Percentiles rank a stretch among this genome's conserved stretches.
Conservation (phyloP, 495 filamentous ascomycete genomes). For the Hyphodiscus hymeniophilus region DNA sequence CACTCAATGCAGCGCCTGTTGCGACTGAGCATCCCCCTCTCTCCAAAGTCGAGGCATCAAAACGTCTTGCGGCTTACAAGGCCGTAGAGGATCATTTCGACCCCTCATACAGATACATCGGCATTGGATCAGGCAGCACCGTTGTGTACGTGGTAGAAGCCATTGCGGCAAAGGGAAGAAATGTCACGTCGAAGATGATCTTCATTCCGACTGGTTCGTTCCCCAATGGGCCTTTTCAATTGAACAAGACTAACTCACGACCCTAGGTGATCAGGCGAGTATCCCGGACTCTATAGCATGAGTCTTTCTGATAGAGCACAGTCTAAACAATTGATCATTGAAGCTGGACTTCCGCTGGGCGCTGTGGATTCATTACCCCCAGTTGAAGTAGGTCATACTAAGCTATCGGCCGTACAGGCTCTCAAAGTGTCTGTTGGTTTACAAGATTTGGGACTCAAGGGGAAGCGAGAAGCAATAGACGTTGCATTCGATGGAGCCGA, state of each 20-base stretch:
- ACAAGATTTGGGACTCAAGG: slow-evolving; percentile 22
- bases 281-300: slow-evolving; percentile 43
- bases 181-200: slow-evolving; percentile 52
- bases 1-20: slow-evolving; percentile 7
- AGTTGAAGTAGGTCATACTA: slow-evolving; percentile 25
- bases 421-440: slow-evolving; percentile 20
- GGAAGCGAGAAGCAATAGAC: slow-evolving; percentile 46
- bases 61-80: slow-evolving; percentile 71
- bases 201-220: slow-evolving; percentile 66
- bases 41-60: slow-evolving; percentile 63
- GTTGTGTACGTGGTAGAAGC: slow-evolving; percentile 95
- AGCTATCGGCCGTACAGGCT: slow-evolving; percentile 16
- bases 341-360: slow-evolving; percentile 66
- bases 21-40: slow-evolving; percentile 2
- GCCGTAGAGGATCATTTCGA: slow-evolving; percentile 83
- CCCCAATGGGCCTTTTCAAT: no score
- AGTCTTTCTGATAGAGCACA: slow-evolving; percentile 49
- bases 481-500: slow-evolving; percentile 94
- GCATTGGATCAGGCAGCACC: slow-evolving; percentile 90
- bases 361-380: slow-evolving; percentile 64
- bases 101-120: slow-evolving; percentile 61
- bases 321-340: slow-evolving; percentile 71
- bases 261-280: no score
- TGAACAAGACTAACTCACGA: no score
- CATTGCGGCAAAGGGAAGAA: slow-evolving; percentile 62